Base-by-base conservation (phyloP, 345 rosid genomes). In the Heritiera littoralis region DNA sequence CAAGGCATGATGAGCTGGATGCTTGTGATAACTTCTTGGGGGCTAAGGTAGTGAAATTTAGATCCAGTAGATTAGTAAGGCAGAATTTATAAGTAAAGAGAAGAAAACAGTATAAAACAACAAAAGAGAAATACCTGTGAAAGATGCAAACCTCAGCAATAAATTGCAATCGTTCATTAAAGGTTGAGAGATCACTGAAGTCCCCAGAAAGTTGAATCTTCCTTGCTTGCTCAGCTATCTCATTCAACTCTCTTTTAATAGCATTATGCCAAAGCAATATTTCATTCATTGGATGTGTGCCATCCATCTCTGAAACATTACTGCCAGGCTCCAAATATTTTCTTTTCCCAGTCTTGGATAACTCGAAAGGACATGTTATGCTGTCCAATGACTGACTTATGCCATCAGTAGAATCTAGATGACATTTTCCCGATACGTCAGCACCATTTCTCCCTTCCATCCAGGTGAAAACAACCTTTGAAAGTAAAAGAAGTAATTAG, bases 181-280 rank as follows among this genome's bases (percentile, higher is more conserved):
- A 95, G 82, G 86, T 87, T 63, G 95, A 86, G 60, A 93, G 77
- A 87, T 93, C 86, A 15, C 86, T 85, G 82, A 91, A 93, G 84
- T 93, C 91, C 77, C 93, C 97, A 80, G 89, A 90, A 79, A 83
- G 85, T 84, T 89, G 94, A 77, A 95, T 92, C 78, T 79, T 95
- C 85, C 95, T 90, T 69, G 98, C 97, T 79, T 85, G 94, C 66
- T 92, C 92, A 61, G 97, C 95, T 71, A 95, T 89, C 78, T 92
- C 97, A 85, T 84, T 85, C 86, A 95, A 79, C 81, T 95, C 98
- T 75, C 83, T 87, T 82, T 86, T 92, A 54, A 93, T 92, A 68
- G 97, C 94, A 84, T 87, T 90, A 84, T 95, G 98, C 98, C 98
- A 95, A 67, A 90, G 89, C 81, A 91, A 82, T 82, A 92, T 94